These are phyloP conservation scores for Umbellularia californica DNA, from an alignment of 164 flowering plant species.

Conservation along the genomic window DNA sequence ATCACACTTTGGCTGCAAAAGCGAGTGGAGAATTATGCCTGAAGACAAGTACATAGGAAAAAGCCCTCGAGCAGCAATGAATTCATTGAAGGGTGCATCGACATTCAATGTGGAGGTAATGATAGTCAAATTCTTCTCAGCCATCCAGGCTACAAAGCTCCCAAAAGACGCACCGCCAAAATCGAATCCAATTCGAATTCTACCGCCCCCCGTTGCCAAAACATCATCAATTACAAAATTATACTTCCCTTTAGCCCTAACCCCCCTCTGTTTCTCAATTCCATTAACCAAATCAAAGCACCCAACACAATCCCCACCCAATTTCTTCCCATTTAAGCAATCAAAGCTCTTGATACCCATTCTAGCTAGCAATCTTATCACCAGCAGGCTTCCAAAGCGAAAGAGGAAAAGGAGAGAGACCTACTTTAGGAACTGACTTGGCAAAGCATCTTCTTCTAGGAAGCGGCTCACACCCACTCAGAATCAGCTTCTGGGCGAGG, in stretches of 20 bases:
- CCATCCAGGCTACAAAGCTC: conserved; percentile 89
- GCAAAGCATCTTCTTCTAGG: conserved; percentile 85
- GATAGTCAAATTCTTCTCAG: conserved; percentile 76
- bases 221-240: conserved; percentile 85
- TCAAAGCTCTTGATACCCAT: conserved; percentile 67
- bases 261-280: conserved; percentile 63
- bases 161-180: conserved; percentile 81
- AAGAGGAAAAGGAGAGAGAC: conserved; percentile 50
- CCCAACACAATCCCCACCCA: conserved; percentile 54
- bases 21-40: conserved; percentile 96
- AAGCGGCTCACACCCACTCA: conserved; percentile 84
- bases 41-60: conserved; percentile 76
- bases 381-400: conserved; percentile 80
- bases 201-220: conserved; percentile 62
- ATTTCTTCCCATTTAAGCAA: conserved; percentile 66
- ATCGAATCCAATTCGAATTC: conserved; percentile 79
- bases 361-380: conserved; percentile 71
- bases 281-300: conserved; percentile 66
- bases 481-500: conserved; percentile 74
- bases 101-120: conserved; percentile 62
- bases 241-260: conserved; percentile 65
- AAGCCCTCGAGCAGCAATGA: conserved; percentile 89
- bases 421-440: conserved; percentile 47
- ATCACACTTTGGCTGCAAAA: conserved; percentile 87
- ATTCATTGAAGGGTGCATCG: conserved; percentile 81